Evolutionary conservation across 805 yeast genomes (phyloP), one percentile per base, ranked within the genome.

Genomic region (Candida oleophila): DNA sequence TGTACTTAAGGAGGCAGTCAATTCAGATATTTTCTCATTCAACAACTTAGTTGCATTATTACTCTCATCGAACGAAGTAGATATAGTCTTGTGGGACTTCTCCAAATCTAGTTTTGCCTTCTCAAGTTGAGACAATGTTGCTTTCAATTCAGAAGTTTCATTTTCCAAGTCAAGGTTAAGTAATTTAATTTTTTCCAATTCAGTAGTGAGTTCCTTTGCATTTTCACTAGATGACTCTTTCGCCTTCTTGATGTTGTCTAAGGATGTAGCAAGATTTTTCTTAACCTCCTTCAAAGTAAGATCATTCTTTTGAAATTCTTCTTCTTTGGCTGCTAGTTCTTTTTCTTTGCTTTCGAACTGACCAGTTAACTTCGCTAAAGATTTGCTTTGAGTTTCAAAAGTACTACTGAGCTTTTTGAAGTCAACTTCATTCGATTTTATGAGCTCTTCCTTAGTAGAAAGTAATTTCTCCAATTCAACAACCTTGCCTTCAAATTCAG

Each of bases 401-500:
- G 7, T 12, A 16, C 8, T 20, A 16, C 16, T 37, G 28, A 37
- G 40, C 22, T 37, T 37, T 7, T 21, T 41, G 5, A 41, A 14
- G 12, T 28, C 43, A 3, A 28, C 34, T 20, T 25, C 25, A 8
- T 41, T 11, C 21, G 4, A 14, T 41, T 41, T 18, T 22, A 32
- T n/a, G n/a, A n/a, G 14, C 21, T 25, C 43, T 4, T 28, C 36
- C 21, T 41, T 16, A 16, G 14, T 20, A 15, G 18, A 11, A 18
- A 28, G 7, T 12, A 4, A 11, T 22, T 16, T 16, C 22, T 11
- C 21, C 36, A 41, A 41, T 20, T 41, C 22, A 15, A 15, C 12
- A 28, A 11, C 35, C 28, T 41, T 28, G 16, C 16, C 12, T 15
- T 57, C 41, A 21, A 38, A 38, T 11, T 38, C 22, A 14, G 11